Base-by-base conservation (phyloP, 352 stramenopile genomes). In the Thalassiosira mediterranea region DNA sequence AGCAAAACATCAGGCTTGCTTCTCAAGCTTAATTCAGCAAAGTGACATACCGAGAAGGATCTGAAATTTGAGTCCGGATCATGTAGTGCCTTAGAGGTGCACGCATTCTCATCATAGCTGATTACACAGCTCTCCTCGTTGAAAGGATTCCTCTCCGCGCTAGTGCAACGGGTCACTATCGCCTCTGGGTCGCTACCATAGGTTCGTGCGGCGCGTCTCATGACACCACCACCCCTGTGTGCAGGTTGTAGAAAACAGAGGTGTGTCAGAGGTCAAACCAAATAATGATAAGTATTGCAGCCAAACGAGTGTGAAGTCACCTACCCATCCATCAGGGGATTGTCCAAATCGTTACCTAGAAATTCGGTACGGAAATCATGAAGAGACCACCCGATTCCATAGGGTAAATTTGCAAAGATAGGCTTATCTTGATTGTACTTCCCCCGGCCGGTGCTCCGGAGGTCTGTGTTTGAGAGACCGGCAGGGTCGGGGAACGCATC, bases 371-470 rank as follows among this genome's bases (percentile, higher is more conserved):
- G 68, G 46, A 71, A 51, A 23, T 84, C 76, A 34, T 84, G 65
- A 19, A 84, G 49, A 17, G 76, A 61, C 76, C 76, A 84, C 0
- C 4, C 4, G 4, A 25, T 48, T 4, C 21, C 17, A 48, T 0
- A 13, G 10, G 75, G 61, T 37, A 84, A 34, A n/a, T 71, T 72
- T n/a, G 63, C 76, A 73, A 84, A 81, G n/a, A 84, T 74, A 0
- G 76, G 63, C n/a, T 65, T 75, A 51, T 84, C 76, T 0, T 71
- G 42, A 49, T 80, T 84, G 47, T 58, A 83, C 21, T 68, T 79
- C 4, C 67, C 67, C 19, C 48, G 38, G 7, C 74, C 74, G 11
- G n/a, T 51, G 21, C 61, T 76, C 10, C 17, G 51, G 17, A 58
- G 76, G 46, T 83, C 74, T 17, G 11, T 75, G 25, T 75, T 37